These are phyloP conservation scores for Trifolium pratense DNA, from an alignment of 306 rosid genomes.

Conservation along the genomic window DNA sequence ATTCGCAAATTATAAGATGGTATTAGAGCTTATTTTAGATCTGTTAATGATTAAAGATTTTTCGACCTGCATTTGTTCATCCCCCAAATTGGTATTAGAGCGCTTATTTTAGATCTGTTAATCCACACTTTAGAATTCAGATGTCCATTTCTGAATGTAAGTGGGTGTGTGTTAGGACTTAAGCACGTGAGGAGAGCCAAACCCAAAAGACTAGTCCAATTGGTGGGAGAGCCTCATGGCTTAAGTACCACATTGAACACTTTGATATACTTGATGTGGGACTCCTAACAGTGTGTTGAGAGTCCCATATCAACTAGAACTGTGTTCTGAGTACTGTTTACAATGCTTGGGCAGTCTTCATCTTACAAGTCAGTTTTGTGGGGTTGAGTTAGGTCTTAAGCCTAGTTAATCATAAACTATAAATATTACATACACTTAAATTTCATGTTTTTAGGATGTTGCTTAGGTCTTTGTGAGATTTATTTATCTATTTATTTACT, in stretches of 20 bases:
- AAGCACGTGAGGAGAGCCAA: no score
- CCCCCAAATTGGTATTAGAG: no score
- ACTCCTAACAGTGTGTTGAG: no score
- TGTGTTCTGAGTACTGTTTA: background rate
- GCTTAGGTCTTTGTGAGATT: slow-evolving; percentile 6
- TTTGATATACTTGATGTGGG: no score
- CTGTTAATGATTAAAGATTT: background rate
- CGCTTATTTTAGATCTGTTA: no score
- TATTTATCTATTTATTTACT: slow-evolving; percentile 1
- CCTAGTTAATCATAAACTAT: background rate
- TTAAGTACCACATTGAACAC: no score
- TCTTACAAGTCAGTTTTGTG: background rate
- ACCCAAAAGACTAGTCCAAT: no score
- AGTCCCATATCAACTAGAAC: background rate
- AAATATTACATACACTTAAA: background rate
- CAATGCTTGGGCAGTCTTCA: background rate
- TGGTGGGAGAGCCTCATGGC: no score
- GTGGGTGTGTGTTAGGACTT: background rate
- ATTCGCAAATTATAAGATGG: background rate
- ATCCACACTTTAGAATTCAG: background rate
- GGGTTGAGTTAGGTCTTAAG: background rate
- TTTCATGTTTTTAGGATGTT: slow-evolving; percentile 6
- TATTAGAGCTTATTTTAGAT: background rate
- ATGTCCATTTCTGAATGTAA: background rate
- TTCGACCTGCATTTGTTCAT: background rate